Evolutionary conservation across 169 alveolate genomes (phyloP).

Genomic region (Cryptosporidium ubiquitum): DNA sequence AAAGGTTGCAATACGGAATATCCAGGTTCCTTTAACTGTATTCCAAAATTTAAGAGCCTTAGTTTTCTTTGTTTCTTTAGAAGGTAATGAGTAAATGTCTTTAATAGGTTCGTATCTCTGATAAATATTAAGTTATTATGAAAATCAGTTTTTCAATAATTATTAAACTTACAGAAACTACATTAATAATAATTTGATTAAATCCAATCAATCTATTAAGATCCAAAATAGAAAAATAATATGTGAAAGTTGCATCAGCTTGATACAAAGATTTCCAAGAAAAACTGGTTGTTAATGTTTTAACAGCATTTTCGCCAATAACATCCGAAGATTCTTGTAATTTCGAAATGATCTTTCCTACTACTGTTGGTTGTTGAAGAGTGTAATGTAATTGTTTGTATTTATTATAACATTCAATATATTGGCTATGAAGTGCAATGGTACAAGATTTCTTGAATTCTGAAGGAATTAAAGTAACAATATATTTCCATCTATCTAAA

Average conservation of each 20-base stretch:
- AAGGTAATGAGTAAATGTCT: slow-evolving; percentile 43
- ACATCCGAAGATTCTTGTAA: slow-evolving; percentile 48
- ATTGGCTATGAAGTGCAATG: slow-evolving; percentile 58
- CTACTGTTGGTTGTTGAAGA: slow-evolving; percentile 65
- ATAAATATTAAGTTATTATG: neutral
- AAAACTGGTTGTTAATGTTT: slow-evolving; percentile 7
- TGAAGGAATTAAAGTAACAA: slow-evolving; percentile 22
- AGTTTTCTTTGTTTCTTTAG: slow-evolving; percentile 62
- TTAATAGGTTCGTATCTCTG: slow-evolving; percentile 61
- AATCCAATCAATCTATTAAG: slow-evolving; percentile 39
- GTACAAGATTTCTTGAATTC: slow-evolving; percentile 46
- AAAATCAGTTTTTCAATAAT: neutral
- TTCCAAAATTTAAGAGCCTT: slow-evolving; percentile 62
- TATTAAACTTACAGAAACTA: slow-evolving; percentile 31
- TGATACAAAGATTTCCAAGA: slow-evolving; percentile 71
- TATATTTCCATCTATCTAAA: slow-evolving; percentile 19
- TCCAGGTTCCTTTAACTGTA: slow-evolving; percentile 59
- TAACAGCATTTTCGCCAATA: slow-evolving; percentile 61
- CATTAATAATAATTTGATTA: slow-evolving; percentile 49
- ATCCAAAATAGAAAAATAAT: slow-evolving; percentile 55
- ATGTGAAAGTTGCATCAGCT: slow-evolving; percentile 66
- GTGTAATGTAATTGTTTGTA: slow-evolving; percentile 59
- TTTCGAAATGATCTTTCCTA: slow-evolving; percentile 14
- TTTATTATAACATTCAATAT: slow-evolving; percentile 53
- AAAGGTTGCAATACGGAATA: slow-evolving; percentile 48